Conservation (phyloP, 305 asterid genomes). For the Solanum hybrid region DNA sequence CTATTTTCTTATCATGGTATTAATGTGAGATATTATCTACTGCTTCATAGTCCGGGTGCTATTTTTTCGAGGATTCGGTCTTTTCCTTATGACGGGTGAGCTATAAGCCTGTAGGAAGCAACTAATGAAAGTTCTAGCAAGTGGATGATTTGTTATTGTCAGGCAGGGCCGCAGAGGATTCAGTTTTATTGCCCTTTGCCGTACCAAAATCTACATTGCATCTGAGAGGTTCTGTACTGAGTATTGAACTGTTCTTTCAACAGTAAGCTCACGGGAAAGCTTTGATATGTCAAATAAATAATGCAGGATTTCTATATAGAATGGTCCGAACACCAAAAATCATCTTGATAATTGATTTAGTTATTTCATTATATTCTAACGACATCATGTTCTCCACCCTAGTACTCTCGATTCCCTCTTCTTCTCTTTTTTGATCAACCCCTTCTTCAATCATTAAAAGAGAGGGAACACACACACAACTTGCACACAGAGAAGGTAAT, state of each 20-base stretch:
- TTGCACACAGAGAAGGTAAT: neutral
- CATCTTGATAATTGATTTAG: neutral
- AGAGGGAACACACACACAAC: neutral
- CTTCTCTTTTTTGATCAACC: neutral
- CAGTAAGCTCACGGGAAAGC: neutral
- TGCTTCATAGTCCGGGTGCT: neutral
- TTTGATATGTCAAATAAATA: neutral
- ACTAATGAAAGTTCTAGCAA: neutral
- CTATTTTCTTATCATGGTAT: neutral
- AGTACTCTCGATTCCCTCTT: neutral
- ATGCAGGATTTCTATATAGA: neutral
- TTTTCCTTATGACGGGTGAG: neutral
- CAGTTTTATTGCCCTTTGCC: neutral
- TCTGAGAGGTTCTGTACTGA: neutral
- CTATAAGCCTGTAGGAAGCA: neutral
- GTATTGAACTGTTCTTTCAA: neutral
- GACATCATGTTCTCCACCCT: neutral
- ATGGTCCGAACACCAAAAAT: neutral
- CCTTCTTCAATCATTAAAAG: neutral
- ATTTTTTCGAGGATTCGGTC: neutral
- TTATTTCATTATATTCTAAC: neutral
- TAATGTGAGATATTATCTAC: neutral
- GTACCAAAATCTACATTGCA: neutral
- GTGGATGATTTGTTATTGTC: neutral
- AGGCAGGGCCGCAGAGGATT: neutral